A percentile compares a stretch with the other conserved stretches of the same genome.
These are phyloP conservation scores for Nymphaea colorata DNA, from an alignment of 164 flowering plant genomes.

Conservation along the genomic window DNA sequence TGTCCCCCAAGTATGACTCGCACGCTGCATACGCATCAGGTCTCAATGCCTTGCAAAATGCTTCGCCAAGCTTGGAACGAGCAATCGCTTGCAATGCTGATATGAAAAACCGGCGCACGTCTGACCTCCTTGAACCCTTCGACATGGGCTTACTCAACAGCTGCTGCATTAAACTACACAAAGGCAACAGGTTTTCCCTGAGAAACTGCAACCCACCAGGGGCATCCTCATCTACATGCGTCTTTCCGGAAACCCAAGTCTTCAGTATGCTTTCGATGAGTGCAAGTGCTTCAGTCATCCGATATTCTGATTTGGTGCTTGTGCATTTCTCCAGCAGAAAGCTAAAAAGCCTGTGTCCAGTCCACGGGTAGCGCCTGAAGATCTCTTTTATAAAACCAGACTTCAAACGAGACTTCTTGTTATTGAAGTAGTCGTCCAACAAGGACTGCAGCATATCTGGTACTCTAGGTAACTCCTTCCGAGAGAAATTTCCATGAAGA, in stretches of 20 bases:
- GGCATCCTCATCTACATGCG: conserved; percentile 13
- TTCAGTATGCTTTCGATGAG: conserved; percentile 44
- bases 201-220: conserved; percentile 18
- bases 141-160: conserved; percentile 52
- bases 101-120: conserved; percentile 52
- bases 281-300: conserved; percentile 72
- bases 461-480: conserved; percentile 34
- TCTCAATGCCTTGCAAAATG: conserved; percentile 41
- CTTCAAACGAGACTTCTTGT: conserved; percentile 64
- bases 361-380: conserved; percentile 61
- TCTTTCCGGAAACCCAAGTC: conserved; percentile 21
- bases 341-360: conserved; percentile 46
- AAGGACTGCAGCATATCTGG: conserved; percentile 30
- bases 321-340: conserved; percentile 61
- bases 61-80: conserved; percentile 23
- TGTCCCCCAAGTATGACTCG: conserved; percentile 52
- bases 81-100: conserved; percentile 41
- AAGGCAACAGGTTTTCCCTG: conserved; percentile 25
- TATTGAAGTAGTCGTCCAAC: conserved; percentile 43
- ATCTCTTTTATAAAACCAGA: conserved; percentile 69
- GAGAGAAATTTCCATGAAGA: conserved; percentile 36
- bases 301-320: conserved; percentile 43
- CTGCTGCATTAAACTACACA: conserved; percentile 34
- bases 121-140: conserved; percentile 53
- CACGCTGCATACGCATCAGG: conserved; percentile 50